phyloP scores from a whole-genome alignment of 257 asterid species.

The Craterostigma plantagineum region DNA sequence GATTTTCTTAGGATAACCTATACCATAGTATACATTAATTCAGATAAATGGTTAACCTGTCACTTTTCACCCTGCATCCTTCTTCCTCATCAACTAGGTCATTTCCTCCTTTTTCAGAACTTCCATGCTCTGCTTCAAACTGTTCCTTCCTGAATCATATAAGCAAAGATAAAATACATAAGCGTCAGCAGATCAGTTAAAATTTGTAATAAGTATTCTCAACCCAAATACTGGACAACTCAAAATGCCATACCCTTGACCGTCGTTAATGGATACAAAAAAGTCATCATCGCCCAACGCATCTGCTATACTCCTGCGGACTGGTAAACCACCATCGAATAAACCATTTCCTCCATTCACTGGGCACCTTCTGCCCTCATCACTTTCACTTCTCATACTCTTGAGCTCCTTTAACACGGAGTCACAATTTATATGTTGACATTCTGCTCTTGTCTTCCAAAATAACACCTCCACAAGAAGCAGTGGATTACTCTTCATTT shows the following conservation, averaged over 20 bases:
- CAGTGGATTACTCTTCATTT: slow-evolving; percentile 75
- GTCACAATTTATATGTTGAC: slow-evolving; percentile 65
- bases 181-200: slow-evolving; percentile 3
- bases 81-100: slow-evolving; percentile 19
- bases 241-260: slow-evolving; percentile 21
- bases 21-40: no score
- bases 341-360: slow-evolving; percentile 25
- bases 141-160: slow-evolving; percentile 6
- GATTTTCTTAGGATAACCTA: background rate
- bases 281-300: slow-evolving; percentile 93
- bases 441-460: slow-evolving; percentile 65
- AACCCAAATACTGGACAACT: slow-evolving; percentile 8
- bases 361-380: slow-evolving; percentile 17
- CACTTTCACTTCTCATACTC: slow-evolving; percentile 18
- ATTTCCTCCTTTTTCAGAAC: slow-evolving; percentile 22
- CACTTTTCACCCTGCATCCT: no score
- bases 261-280: slow-evolving; percentile 14
- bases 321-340: slow-evolving; percentile 36
- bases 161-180: no score
- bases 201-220: slow-evolving; percentile 4
- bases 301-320: slow-evolving; percentile 72
- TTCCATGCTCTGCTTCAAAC: slow-evolving; percentile 19
- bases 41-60: no score
- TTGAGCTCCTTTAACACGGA: slow-evolving; percentile 59
- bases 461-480: slow-evolving; percentile 75